A percentile compares a stretch with the other conserved stretches of the same genome.
These are phyloP conservation scores for Fusarium abutilonis DNA, from an alignment of 2,329 filamentous ascomycete species.

Conservation along the genomic window DNA sequence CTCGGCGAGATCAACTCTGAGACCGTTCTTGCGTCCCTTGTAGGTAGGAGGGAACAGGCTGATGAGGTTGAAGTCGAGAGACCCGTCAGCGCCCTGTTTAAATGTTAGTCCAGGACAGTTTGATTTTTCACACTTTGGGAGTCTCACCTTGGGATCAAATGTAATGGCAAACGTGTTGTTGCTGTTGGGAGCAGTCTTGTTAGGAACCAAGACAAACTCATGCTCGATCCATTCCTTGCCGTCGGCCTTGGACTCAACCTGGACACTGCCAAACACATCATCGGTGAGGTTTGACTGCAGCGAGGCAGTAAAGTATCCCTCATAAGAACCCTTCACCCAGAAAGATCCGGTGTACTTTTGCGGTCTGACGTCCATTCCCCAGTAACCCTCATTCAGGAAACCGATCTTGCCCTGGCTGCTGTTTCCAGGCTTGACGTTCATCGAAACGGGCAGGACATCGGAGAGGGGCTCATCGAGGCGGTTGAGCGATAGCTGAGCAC, in stretches of 20 bases:
- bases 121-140: accelerated
- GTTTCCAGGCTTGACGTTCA: conserved; percentile 55
- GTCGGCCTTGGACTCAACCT: conserved; percentile 56
- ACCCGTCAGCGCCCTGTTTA: conserved; percentile 51
- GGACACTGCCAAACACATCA: conserved; percentile 57
- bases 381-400: conserved; percentile 64
- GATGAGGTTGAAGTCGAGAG: conserved; percentile 67
- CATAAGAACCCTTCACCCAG: conserved; percentile 62
- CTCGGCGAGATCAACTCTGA: conserved; percentile 64
- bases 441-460: conserved; percentile 60
- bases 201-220: conserved; percentile 56
- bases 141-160: conserved; percentile 54
- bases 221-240: conserved; percentile 62
- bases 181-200: conserved; percentile 58
- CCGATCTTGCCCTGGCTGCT: conserved; percentile 52
- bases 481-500: conserved; percentile 58
- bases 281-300: conserved; percentile 57
- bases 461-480: conserved; percentile 60
- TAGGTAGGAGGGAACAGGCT: conserved; percentile 70
- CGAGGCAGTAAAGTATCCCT: conserved; percentile 59
- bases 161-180: conserved; percentile 67
- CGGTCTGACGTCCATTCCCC: conserved; percentile 64
- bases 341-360: conserved; percentile 61
- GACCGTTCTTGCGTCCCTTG: conserved; percentile 66
- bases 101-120: not conserved